Evolutionary conservation across 2,329 filamentous ascomycete species (phyloP), one percentile per base, ranked within the genome.

Genomic region (Chaetomium olivaceum): DNA sequence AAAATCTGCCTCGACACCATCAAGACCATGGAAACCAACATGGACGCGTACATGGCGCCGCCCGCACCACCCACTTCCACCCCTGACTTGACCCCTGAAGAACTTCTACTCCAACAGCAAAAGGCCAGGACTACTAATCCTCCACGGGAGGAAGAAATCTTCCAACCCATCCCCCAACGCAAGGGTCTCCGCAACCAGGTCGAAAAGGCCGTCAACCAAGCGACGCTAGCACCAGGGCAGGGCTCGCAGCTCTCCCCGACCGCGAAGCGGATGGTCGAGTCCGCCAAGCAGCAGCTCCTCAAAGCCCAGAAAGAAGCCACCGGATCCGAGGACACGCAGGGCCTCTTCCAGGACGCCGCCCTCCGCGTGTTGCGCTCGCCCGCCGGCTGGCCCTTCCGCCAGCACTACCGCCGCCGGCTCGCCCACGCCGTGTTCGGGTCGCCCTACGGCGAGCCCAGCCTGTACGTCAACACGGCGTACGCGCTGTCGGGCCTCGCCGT

Each of bases 381-480:
- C 0, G 57, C 92, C 1, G 91, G 91, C 11, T 81, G 79, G 65
- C 82, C 90, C 0, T 92, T 97, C 76, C 87, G 89, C 27, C 87
- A 90, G 71, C 85, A 86, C 4, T 91, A 92, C 74, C 79, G 83
- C 14, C 85, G 86, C 31, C 87, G 86, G 43, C 82, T 92, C 29
- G 84, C 84, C 1, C 83, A 85, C 2, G 85, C 90, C 14, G 85
- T 96, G 4, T 82, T 95, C 23, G 93, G 92, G 36, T 80, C 84
- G 0, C 93, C 93, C 0, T 88, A 90, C 73, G 90, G 89, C 3
- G 88, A 91, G 73, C 80, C 87, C 1, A 86, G 85, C 33, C 79
- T 90, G 19, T 89, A 92, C 70, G 78, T 90, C 59, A 88, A 94
- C 74, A 90, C 91, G 1, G 82, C 89, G n/a, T 87, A 88, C 66